Evolutionary conservation across 306 rosid species (phyloP).

Genomic region (Glycine soja): DNA sequence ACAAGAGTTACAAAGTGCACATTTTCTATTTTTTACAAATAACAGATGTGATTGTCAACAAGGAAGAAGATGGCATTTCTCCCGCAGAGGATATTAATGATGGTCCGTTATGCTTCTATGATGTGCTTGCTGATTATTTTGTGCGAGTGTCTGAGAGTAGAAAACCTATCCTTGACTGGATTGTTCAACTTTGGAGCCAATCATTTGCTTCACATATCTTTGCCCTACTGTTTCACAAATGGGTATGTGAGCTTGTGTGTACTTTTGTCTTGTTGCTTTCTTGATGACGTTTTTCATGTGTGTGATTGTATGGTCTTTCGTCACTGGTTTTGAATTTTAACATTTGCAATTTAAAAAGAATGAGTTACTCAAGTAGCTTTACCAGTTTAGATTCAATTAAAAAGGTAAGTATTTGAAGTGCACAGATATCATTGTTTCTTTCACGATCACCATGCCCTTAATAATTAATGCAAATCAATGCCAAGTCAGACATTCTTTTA

Average conservation of each 20-base stretch:
- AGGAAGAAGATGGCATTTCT: conserved; percentile 80
- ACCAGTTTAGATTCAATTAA: not conserved
- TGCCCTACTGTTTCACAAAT: conserved; percentile 92
- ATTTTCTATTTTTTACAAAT: conserved; percentile 37
- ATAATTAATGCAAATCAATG: conserved; percentile 2
- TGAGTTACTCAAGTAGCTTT: conserved; percentile 9
- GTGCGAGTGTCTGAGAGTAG: conserved; percentile 76
- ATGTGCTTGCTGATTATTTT: conserved; percentile 93
- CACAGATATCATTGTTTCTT: conserved; percentile 2
- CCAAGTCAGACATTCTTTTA: not conserved
- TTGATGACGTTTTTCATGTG: conserved; percentile 1
- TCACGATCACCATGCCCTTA: not conserved
- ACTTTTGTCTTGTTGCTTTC: not conserved
- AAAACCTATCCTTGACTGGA: conserved; percentile 84
- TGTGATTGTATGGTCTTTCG: conserved; percentile 21
- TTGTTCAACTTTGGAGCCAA: conserved; percentile 98
- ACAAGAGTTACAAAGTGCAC: conserved; percentile 27
- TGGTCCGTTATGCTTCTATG: conserved; percentile 78
- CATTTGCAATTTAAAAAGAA: not conserved
- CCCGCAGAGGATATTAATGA: conserved; percentile 56
- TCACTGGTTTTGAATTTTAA: conserved; percentile 29
- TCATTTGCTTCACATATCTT: conserved; percentile 94
- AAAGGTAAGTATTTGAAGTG: conserved; percentile 10
- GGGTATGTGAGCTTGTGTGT: conserved; percentile 67
- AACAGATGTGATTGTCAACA: conserved; percentile 76